These are phyloP conservation scores for Crucibulum cyathiforme DNA, from an alignment of 1,284 basidiomycete genomes.

Conservation along the genomic window DNA sequence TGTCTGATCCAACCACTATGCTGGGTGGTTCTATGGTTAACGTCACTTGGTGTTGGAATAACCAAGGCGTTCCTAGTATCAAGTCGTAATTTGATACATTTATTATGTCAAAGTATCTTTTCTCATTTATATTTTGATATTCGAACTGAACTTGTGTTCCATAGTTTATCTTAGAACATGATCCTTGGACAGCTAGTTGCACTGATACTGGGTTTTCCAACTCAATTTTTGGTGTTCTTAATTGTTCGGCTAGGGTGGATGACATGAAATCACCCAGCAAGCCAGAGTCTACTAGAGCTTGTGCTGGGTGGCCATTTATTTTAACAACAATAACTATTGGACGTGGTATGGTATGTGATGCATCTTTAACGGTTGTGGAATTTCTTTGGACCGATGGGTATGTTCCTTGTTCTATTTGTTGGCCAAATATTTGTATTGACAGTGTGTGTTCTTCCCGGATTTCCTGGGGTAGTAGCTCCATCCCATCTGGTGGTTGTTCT, in stretches of 20 bases:
- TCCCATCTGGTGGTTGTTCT: too few relatives aligned
- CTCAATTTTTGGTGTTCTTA: conserved; percentile 23
- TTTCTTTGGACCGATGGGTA: background rate
- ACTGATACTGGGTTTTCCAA: conserved; percentile 17
- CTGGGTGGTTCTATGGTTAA: conserved; percentile 12
- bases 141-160: conserved; percentile 10
- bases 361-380: background rate
- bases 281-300: conserved; percentile 37
- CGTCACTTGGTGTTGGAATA: conserved; percentile 33
- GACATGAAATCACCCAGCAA: conserved; percentile 44
- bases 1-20: conserved; percentile 15
- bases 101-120: conserved; percentile 26
- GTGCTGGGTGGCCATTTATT: conserved; percentile 28
- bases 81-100: conserved; percentile 32
- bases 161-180: conserved; percentile 11
- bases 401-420: background rate
- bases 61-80: conserved; percentile 34
- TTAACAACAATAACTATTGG: conserved; percentile 29
- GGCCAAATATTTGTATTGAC: too few relatives aligned
- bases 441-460: too few relatives aligned
- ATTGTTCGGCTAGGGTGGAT: conserved; percentile 35
- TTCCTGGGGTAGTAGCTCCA: too few relatives aligned
- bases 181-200: conserved; percentile 21
- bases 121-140: conserved; percentile 31
- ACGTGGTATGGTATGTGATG: conserved; percentile 17